Evolutionary conservation across 768 basidiomycete genomes (phyloP).

Genomic region (Leccinellum rugosiceps): DNA sequence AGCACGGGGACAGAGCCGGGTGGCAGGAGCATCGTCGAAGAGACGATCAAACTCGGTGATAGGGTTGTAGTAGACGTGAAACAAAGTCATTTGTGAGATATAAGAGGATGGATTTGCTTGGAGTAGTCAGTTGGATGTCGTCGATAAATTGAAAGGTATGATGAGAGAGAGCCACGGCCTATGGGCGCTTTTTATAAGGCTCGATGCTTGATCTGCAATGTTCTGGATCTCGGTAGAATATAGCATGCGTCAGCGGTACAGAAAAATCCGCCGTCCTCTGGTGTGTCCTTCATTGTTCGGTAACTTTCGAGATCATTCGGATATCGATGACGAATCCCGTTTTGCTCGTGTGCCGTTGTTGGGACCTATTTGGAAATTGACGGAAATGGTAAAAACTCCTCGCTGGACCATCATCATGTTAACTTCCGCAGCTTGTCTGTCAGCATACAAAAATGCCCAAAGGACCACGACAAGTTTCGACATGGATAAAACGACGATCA

Average conservation of each 20-base stretch:
- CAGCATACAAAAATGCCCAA: too few species aligned
- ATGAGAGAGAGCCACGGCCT: background rate
- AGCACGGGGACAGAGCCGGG: constrained; percentile 9
- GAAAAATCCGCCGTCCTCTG: background rate
- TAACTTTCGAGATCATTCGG: constrained; percentile 8
- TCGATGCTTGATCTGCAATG: background rate
- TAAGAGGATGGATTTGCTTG: background rate
- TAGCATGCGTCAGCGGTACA: background rate
- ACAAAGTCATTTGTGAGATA: background rate
- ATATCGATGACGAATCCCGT: background rate
- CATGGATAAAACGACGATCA: too few species aligned
- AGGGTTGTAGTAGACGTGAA: constrained; percentile 5
- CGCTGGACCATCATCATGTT: too few species aligned
- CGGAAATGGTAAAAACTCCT: too few species aligned
- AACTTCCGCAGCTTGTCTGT: too few species aligned
- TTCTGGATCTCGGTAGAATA: constrained; percentile 1
- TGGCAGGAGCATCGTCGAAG: constrained; percentile 21
- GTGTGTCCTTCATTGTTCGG: background rate
- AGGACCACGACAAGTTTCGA: too few species aligned
- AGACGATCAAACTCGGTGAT: constrained; percentile 5
- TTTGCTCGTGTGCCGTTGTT: background rate
- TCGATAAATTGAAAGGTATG: background rate
- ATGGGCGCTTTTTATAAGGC: constrained; percentile 5
- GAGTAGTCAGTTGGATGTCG: background rate
- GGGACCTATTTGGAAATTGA: background rate